Percentiles rank a stretch among this genome's conserved stretches.
phyloP scores from a whole-genome alignment of 768 basidiomycete species.

The Suillus brevipes region DNA sequence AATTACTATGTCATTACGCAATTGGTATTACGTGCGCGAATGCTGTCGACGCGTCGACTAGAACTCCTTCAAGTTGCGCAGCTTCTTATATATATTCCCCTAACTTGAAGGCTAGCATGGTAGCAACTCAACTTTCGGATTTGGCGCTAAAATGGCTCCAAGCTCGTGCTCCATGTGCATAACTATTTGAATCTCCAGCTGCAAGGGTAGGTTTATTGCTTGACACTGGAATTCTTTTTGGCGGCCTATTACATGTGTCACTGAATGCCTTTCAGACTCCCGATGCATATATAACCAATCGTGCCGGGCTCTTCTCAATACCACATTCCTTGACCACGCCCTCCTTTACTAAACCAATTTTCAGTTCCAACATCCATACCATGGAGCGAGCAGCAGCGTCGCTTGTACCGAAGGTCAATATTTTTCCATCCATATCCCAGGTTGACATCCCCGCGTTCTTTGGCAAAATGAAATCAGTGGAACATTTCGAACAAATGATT shows the following conservation, averaged over 20 bases:
- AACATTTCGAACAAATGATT: slow-evolving; percentile 30
- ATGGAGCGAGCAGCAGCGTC: background rate
- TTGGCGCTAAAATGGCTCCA: background rate
- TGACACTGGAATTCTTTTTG: background rate
- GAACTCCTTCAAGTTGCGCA: too few species aligned
- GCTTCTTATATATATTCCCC: too few species aligned
- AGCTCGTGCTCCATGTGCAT: background rate
- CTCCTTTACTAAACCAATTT: background rate
- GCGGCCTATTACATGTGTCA: background rate
- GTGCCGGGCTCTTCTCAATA: background rate
- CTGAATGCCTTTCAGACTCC: background rate
- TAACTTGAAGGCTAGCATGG: too few species aligned
- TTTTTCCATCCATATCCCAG: background rate
- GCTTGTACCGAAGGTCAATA: background rate
- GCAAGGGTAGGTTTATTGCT: background rate
- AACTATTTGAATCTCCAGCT: background rate
- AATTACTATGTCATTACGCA: too few species aligned
- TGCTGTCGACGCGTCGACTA: background rate
- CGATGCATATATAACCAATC: background rate
- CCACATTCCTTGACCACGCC: background rate
- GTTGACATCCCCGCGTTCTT: background rate
- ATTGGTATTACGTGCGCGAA: background rate
- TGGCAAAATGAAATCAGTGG: slow-evolving; percentile 17
- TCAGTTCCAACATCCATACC: background rate
- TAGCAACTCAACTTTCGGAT: background rate